Evolutionary conservation across 495 filamentous ascomycete genomes (phyloP), one percentile per base, ranked within the genome.

Genomic region (Talaromyces adpressus): DNA sequence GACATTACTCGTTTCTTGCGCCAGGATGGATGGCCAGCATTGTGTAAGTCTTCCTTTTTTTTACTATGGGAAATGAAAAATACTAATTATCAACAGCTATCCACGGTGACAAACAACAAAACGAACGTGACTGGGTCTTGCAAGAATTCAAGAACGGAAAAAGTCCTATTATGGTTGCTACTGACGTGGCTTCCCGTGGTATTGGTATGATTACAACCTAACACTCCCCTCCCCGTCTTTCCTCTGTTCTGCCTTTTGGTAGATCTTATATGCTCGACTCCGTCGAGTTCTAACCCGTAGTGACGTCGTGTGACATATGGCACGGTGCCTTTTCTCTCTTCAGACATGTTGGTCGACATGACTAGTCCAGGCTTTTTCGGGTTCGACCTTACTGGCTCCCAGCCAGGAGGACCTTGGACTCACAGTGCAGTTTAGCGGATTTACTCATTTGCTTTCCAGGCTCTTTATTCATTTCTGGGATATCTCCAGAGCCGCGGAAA

Each of bases 51-150:
- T 18, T 11, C 6, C 2, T 4, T 65, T 5, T 20, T 8, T 7
- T 29, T 8, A n/a, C 3, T 14, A 8, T 7, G 30, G 9, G 5
- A 12, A 32, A 20, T 20, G 39, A 29, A 7, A 16, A 16, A 52
- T 69, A 62, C 85, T 89, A 81, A 90, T 20, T 14, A 53, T 64
- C 29, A 29, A 34, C 64, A 92, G 92, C 94, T 57, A 98, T 98
- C 69, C 94, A 98, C 82, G 94, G 94, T 71, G 94, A 98, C 84
- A 98, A 98, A 82, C 93, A 97, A 71, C 94, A 98, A 74, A 95
- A 97, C 73, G 94, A 98, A 79, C 92, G 94, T 80, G 94, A 98
- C 80, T 98, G 94, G 94, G 94, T 98, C 69, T 82, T 98, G 74
- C 96, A 97, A 73, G 94, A 98, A 75, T 98, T 98, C 85, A 98